Evolutionary conservation across 169 alveolate genomes (phyloP).

Genomic region (Eimeria tenella): DNA sequence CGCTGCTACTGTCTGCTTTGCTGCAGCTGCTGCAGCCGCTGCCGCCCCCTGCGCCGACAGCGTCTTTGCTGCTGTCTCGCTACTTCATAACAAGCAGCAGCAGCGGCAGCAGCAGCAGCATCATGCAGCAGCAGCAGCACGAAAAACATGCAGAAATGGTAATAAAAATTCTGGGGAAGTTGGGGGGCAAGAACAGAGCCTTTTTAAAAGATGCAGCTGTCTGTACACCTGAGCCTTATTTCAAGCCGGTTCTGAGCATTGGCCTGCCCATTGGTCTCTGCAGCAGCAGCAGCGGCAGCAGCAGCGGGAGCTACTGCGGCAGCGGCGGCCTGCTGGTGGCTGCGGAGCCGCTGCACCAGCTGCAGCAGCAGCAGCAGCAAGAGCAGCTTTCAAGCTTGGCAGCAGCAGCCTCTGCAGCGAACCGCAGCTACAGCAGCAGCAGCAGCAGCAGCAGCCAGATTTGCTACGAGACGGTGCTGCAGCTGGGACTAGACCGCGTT

Average conservation of each 20-base stretch:
- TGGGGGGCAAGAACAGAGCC: constrained; percentile 86
- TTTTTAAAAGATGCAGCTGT: constrained; percentile 79
- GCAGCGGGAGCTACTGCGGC: constrained; percentile 36
- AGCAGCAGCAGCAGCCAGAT: constrained; percentile 20
- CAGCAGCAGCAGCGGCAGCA: constrained; percentile 36
- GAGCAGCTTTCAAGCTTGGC: constrained; percentile 10
- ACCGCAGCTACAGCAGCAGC: not conserved
- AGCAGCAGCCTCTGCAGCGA: constrained; percentile 6
- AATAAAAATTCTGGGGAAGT: constrained; percentile 82
- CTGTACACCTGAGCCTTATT: constrained; percentile 72
- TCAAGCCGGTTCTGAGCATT: constrained; percentile 58
- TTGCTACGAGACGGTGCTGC: constrained; percentile 58
- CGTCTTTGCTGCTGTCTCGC: constrained; percentile 50
- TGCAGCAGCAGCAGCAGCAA: constrained; percentile 32
- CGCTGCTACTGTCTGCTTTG: constrained; percentile 61
- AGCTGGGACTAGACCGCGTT: constrained; percentile 52
- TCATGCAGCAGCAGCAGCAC: constrained; percentile 77
- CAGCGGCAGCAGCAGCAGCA: constrained; percentile 73
- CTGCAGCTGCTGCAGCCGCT: constrained; percentile 70
- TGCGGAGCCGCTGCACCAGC: constrained; percentile 58
- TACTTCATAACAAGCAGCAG: constrained; percentile 41
- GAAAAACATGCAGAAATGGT: constrained; percentile 78
- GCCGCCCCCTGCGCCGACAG: constrained; percentile 62
- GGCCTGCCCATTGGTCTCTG: constrained; percentile 65
- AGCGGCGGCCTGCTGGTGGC: constrained; percentile 26